phyloP scores from a whole-genome alignment of 768 basidiomycete genomes.

The Pleurotus giganteus region DNA sequence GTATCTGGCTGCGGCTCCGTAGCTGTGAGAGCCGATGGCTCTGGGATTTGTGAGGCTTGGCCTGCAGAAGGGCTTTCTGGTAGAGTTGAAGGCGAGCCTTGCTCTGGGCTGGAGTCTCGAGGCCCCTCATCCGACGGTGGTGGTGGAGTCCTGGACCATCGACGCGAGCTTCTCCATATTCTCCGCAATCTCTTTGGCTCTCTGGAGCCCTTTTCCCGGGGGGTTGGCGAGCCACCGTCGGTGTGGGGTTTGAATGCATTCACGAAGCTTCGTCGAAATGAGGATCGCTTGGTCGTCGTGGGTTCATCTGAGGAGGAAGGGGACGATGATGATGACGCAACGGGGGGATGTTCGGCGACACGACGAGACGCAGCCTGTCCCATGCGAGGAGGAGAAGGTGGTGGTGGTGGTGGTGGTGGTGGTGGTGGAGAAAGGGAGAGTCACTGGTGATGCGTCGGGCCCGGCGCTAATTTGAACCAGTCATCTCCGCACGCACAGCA shows the following conservation, averaged over 20 bases:
- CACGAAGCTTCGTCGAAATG: constrained; percentile 24
- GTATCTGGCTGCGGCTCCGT: constrained; percentile 11
- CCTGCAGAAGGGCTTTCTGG: constrained; percentile 10
- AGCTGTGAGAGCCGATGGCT: constrained; percentile 3
- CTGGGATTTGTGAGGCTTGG: constrained; percentile 1
- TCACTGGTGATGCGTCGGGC: no score
- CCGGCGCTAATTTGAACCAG: background rate
- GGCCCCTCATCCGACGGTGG: constrained; percentile 15
- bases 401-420: background rate
- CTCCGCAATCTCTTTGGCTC: constrained; percentile 10
- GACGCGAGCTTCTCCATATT: constrained; percentile 24
- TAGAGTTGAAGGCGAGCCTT: constrained; percentile 19
- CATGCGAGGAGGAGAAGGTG: background rate
- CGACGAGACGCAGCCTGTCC: background rate
- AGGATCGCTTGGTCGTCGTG: constrained; percentile 18
- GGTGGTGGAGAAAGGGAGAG: background rate
- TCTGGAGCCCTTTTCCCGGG: background rate
- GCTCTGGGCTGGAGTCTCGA: background rate
- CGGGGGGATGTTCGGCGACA: background rate
- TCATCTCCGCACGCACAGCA: no score
- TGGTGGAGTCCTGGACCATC: constrained; percentile 30
- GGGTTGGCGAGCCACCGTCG: background rate
- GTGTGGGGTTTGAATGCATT: constrained; percentile 12
- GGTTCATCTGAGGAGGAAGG: background rate
- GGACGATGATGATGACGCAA: background rate